Conservation (phyloP, 305 asterid species). For the Fraxinus albicans region DNA sequence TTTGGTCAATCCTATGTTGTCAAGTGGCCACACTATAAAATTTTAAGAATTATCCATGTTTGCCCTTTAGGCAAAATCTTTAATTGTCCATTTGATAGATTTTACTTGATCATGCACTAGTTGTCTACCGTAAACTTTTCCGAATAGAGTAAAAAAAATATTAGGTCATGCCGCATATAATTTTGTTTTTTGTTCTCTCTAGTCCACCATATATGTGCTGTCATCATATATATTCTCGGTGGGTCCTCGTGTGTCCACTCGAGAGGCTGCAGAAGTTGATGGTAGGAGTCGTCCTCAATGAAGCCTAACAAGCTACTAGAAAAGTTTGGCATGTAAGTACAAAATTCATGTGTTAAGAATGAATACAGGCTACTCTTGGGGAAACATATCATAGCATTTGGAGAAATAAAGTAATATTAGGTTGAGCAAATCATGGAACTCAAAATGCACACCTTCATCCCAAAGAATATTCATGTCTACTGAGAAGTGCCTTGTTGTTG, state of each 20-base stretch:
- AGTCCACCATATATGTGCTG: background rate
- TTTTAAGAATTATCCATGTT: too few species aligned
- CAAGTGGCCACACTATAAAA: too few species aligned
- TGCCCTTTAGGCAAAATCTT: background rate
- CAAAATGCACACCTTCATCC: background rate
- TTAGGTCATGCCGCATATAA: background rate
- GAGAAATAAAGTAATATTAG: background rate
- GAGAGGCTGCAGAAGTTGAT: background rate
- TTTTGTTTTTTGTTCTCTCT: background rate
- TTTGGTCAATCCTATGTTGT: too few species aligned
- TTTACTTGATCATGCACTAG: background rate
- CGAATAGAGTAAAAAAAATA: too few species aligned
- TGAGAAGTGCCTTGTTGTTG: background rate
- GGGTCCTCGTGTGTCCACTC: background rate
- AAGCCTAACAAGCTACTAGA: conserved; percentile 2
- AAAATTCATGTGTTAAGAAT: background rate
- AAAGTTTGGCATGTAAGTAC: background rate
- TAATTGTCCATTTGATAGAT: background rate
- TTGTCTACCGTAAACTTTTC: background rate
- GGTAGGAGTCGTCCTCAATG: background rate
- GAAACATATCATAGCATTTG: background rate
- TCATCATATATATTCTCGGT: background rate
- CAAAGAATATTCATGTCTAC: background rate
- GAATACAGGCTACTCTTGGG: background rate
- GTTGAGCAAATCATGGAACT: background rate